A percentile compares a stretch with the other conserved stretches of the same genome.
These are phyloP conservation scores for Hanseniaspora gamundiae DNA, from an alignment of 1,139 yeast species.

Conservation along the genomic window DNA sequence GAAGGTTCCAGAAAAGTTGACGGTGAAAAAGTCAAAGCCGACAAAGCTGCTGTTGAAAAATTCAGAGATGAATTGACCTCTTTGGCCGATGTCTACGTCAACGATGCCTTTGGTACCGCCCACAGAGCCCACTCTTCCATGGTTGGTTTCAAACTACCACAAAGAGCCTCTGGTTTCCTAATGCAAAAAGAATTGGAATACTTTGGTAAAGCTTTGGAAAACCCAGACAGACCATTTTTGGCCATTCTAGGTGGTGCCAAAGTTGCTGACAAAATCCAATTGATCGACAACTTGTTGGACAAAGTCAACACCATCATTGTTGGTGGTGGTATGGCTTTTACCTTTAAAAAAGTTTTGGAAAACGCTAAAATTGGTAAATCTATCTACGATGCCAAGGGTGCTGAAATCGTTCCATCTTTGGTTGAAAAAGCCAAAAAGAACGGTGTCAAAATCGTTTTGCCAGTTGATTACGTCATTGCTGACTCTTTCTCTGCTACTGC, in stretches of 20 bases:
- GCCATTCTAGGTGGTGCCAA: conserved; percentile 98
- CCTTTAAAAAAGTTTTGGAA: conserved; percentile 86
- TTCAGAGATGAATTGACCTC: conserved; percentile 82
- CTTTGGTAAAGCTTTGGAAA: conserved; percentile 94
- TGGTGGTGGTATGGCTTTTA: conserved; percentile 99
- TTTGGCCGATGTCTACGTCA: conserved; percentile 89
- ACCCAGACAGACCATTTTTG: conserved; percentile 92
- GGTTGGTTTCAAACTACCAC: conserved; percentile 89
- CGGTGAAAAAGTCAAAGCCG: conserved; percentile 85
- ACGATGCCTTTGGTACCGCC: conserved; percentile 97
- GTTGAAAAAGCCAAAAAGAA: conserved; percentile 91
- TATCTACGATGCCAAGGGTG: conserved; percentile 81
- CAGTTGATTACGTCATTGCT: conserved; percentile 88
- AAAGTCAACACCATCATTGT: conserved; percentile 86
- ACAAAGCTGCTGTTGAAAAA: conserved; percentile 62
- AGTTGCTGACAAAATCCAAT: conserved; percentile 94
- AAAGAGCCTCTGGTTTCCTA: conserved; percentile 94
- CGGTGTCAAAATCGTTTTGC: conserved; percentile 82
- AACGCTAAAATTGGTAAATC: conserved; percentile 81
- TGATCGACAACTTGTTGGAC: conserved; percentile 90
- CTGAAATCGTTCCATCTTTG: conserved; percentile 80
- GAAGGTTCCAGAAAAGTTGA: conserved; percentile 87
- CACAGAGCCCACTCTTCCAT: conserved; percentile 99
- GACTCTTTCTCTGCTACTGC: conserved; percentile 91
- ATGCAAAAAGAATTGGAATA: conserved; percentile 92